Evolutionary conservation across 345 rosid species (phyloP), one percentile per base, ranked within the genome.

Genomic region (Salix exigua): DNA sequence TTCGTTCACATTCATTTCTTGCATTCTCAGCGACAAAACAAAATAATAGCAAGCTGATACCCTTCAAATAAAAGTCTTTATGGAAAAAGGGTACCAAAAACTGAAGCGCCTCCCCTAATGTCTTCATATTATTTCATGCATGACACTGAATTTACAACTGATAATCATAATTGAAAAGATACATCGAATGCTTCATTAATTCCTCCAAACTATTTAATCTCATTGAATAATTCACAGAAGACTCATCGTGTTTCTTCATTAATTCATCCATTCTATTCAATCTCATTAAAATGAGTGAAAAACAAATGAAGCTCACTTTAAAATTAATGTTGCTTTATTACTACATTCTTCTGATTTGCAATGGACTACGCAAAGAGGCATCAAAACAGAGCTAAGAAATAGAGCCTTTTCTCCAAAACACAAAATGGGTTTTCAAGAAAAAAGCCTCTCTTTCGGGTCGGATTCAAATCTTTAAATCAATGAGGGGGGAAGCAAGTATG

Each of bases 361-460:
- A 17, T 30, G 35, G 28, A 70, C 6, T 7, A 31, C 26, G 60
- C 12, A 28, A 70, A 28, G 13, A 48, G 30, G 13, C 46, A 28
- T 53, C 58, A 62, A 73, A 9, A 58, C 25, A 28, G 65, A 53
- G 7, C 35, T 46, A 63, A 74, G 46, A 74, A 74, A 33, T 66
- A 53, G 26, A 64, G 62, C 42, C 42, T 42, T 63, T 5, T 30
- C 44, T 44, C 61, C 46, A 10, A 73, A 63, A 30, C 13, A 66
- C 70, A 23, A 42, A 66, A 28, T 62, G 55, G 72, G 73, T 38
- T 16, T 66, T 17, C 68, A 46, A 68, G 8, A 46, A 55, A 70
- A 40, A 21, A 60, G 21, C 6, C 51, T 50, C 61, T 55, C 61
- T 55, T 55, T 55, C 1, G 61, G 61, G 23, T 55, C 61, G 12